Base-by-base conservation (phyloP, 768 basidiomycete genomes). In the Hygrophoropsis aurantiaca region DNA sequence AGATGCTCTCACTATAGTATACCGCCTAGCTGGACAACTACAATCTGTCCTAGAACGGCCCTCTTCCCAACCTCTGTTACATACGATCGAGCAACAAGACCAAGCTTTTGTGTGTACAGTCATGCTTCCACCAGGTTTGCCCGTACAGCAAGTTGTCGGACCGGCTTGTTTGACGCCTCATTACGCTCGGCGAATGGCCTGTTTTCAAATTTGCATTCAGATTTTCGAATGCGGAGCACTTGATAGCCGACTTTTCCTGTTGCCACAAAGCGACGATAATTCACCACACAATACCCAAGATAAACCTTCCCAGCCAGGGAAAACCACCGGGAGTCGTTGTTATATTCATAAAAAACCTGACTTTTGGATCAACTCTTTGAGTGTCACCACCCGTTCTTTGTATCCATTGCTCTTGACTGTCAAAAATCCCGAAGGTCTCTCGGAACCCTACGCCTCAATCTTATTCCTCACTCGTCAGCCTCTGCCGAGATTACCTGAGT, bases 381-480 rank as follows among this genome's bases (percentile, higher is more conserved):
- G 58, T 44, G 48, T 50, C 58, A 15, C 56, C 50, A n/a, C 51
- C 23, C 30, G 42, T 51, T 25, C 51, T 55, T 20, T 59, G 46
- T 46, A 59, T 42, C 58, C 72, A 7, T 62, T 87, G 25, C 66
- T 90, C 33, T 60, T 71, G 41, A 61, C 62, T 10, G 53, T 65
- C 16, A 63, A 59, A 15, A 47, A 42, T 24, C 54, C 61, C 11
- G 64, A 62, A 21, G 57, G 59, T 20, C 61, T 16, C 19, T 53
- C 43, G 40, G 54, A 67, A 44, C 50, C 66, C n/a, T 77, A 80
- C 53, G 76, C 74, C 10, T 83, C 87, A 3, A 67, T 93, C 46
- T 60, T 81, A 15, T 60, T 93, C 27, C 69, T 93, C 33, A 87
- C 88, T 7, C 75, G 83, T 37, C 70, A 73, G 20, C 85, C 87